Conservation (phyloP, 2,329 filamentous ascomycete species). For the Waltergamsia citrina region DNA sequence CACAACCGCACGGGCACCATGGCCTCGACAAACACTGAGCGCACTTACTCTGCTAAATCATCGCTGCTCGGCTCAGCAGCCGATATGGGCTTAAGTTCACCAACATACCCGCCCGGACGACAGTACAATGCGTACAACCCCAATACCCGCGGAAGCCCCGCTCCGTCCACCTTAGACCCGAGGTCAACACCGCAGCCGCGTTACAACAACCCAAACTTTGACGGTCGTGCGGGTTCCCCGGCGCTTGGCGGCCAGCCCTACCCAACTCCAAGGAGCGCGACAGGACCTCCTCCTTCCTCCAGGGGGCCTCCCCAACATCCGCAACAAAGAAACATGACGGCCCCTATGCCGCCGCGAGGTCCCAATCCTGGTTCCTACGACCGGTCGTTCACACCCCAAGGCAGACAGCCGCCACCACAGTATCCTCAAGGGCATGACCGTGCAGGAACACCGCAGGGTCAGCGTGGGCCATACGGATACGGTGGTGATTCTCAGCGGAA, state of each 20-base stretch:
- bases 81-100: slow-evolving; percentile 40
- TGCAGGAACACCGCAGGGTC: slow-evolving; percentile 9
- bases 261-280: slow-evolving; percentile 25
- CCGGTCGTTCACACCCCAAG: slow-evolving; percentile 15
- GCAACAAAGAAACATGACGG: slow-evolving; percentile 36
- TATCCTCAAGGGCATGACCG: slow-evolving; percentile 11
- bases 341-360: slow-evolving; percentile 22
- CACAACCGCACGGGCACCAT: slow-evolving; percentile 42
- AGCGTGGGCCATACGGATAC: slow-evolving; percentile 22
- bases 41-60: slow-evolving; percentile 53
- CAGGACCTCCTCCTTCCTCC: slow-evolving; percentile 23
- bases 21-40: slow-evolving; percentile 33
- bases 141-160: slow-evolving; percentile 20
- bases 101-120: not conserved
- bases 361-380: slow-evolving; percentile 16
- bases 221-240: slow-evolving; percentile 21
- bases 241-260: slow-evolving; percentile 16
- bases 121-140: slow-evolving; percentile 17
- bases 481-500: slow-evolving; percentile 24
- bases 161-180: slow-evolving; percentile 18
- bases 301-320: slow-evolving; percentile 23
- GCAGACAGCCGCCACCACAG: slow-evolving; percentile 11
- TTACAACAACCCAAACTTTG: slow-evolving; percentile 19
- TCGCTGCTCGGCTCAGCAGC: slow-evolving; percentile 51
- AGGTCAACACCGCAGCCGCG: slow-evolving; percentile 3